These are phyloP conservation scores for Elsinoe perseae DNA, from an alignment of 2,329 filamentous ascomycete species.

Conservation along the genomic window DNA sequence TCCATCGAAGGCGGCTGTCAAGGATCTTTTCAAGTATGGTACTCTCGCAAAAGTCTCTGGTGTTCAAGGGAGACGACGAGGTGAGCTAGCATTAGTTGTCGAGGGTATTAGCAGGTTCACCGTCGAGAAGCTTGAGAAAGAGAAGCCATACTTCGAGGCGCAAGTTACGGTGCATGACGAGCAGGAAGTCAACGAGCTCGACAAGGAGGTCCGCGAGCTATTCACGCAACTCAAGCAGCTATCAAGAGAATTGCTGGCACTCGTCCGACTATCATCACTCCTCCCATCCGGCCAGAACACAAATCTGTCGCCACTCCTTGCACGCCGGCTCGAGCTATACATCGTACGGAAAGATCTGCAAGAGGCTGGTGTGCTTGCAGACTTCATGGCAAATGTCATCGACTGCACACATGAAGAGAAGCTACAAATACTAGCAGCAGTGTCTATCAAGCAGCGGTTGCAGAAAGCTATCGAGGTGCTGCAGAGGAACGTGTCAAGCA, in stretches of 20 bases:
- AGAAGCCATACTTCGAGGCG: slow-evolving; percentile 79
- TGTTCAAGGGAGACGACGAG: slow-evolving; percentile 40
- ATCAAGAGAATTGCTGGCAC: slow-evolving; percentile 76
- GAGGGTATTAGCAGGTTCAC: slow-evolving; percentile 74
- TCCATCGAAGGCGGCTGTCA: slow-evolving; percentile 36
- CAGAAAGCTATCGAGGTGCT: slow-evolving; percentile 77
- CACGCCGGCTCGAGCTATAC: slow-evolving; percentile 76
- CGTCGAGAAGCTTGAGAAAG: slow-evolving; percentile 65
- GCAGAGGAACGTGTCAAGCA: slow-evolving; percentile 68
- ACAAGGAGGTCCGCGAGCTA: slow-evolving; percentile 59
- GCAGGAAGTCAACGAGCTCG: slow-evolving; percentile 35
- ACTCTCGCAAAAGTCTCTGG: slow-evolving; percentile 53
- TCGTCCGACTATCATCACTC: slow-evolving; percentile 78
- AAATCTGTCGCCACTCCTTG: slow-evolving; percentile 73
- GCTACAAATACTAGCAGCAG: slow-evolving; percentile 71
- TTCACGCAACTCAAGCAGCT: slow-evolving; percentile 77
- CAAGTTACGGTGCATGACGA: slow-evolving; percentile 66
- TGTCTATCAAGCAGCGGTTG: slow-evolving; percentile 70
- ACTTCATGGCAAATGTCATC: slow-evolving; percentile 93
- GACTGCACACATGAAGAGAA: slow-evolving; percentile 88
- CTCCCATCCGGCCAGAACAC: slow-evolving; percentile 60
- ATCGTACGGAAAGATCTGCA: slow-evolving; percentile 73
- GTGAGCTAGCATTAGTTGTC: slow-evolving; percentile 71
- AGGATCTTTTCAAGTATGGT: slow-evolving; percentile 74
- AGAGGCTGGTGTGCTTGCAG: slow-evolving; percentile 78